Evolutionary conservation across 306 rosid genomes (phyloP).

Genomic region (Rosa multiflora): DNA sequence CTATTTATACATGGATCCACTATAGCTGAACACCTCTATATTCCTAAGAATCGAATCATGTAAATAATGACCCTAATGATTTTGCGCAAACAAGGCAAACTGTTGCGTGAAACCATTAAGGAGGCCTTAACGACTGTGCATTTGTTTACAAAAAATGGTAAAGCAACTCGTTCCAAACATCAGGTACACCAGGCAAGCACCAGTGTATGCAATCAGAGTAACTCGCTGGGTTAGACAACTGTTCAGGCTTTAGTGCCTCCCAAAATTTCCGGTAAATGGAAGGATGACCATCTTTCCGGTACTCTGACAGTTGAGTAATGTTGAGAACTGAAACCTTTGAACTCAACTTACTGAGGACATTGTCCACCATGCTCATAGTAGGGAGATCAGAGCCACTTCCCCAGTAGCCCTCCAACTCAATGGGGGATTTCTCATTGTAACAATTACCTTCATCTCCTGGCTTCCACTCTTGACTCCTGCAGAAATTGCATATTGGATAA

Average conservation of each 20-base stretch:
- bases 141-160: slow-evolving; percentile 58
- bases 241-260: slow-evolving; percentile 74
- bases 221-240: slow-evolving; percentile 68
- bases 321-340: slow-evolving; percentile 77
- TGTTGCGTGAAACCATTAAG: background rate
- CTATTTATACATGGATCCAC: background rate
- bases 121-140: slow-evolving; percentile 3
- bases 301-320: slow-evolving; percentile 90
- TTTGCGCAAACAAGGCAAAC: background rate
- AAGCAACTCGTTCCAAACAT: slow-evolving; percentile 89
- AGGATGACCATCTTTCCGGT: slow-evolving; percentile 93
- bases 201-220: slow-evolving; percentile 98
- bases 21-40: background rate
- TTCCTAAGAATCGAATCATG: slow-evolving; percentile 1
- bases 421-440: slow-evolving; percentile 63
- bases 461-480: slow-evolving; percentile 90
- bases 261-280: slow-evolving; percentile 89
- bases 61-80: background rate
- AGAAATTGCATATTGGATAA: slow-evolving; percentile 18
- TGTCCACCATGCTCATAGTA: slow-evolving; percentile 68
- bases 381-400: slow-evolving; percentile 95
- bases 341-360: slow-evolving; percentile 51
- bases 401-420: slow-evolving; percentile 72
- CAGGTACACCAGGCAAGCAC: slow-evolving; percentile 97
- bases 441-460: slow-evolving; percentile 77